phyloP scores from a whole-genome alignment of 768 basidiomycete species.

The Macrocybe gigantea region DNA sequence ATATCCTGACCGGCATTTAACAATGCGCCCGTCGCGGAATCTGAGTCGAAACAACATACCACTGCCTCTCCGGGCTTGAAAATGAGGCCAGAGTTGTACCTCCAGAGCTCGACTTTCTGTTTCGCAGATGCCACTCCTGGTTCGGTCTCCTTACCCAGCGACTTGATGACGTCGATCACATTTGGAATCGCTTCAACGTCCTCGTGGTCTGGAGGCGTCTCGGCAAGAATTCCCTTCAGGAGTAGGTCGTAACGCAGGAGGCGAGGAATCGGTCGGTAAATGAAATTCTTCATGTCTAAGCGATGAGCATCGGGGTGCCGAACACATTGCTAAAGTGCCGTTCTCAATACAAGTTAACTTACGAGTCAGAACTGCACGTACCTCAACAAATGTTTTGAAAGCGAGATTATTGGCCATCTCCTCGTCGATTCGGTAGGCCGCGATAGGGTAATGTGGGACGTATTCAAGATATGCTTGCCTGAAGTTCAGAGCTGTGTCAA shows the following conservation, averaged over 20 bases:
- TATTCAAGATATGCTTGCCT: slow-evolving; percentile 91
- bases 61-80: slow-evolving; percentile 77
- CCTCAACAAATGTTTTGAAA: slow-evolving; percentile 82
- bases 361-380: slow-evolving; percentile 15
- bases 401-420: slow-evolving; percentile 78
- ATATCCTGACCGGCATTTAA: slow-evolving; percentile 52
- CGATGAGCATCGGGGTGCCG: slow-evolving; percentile 75
- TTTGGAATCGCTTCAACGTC: slow-evolving; percentile 79
- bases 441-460: slow-evolving; percentile 89
- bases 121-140: slow-evolving; percentile 83
- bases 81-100: slow-evolving; percentile 71
- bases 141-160: slow-evolving; percentile 82
- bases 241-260: slow-evolving; percentile 85
- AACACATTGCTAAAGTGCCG: slow-evolving; percentile 29
- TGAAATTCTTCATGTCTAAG: slow-evolving; percentile 90
- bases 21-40: background rate
- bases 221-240: slow-evolving; percentile 73
- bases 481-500: slow-evolving; percentile 90
- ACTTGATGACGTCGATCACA: slow-evolving; percentile 81
- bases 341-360: slow-evolving; percentile 13
- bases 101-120: slow-evolving; percentile 87
- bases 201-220: slow-evolving; percentile 69
- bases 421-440: slow-evolving; percentile 80
- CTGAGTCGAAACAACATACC: slow-evolving; percentile 21
- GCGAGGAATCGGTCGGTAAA: slow-evolving; percentile 87